These are phyloP conservation scores for Psilocybe cyanescens DNA, from an alignment of 768 basidiomycete species.

Conservation along the genomic window DNA sequence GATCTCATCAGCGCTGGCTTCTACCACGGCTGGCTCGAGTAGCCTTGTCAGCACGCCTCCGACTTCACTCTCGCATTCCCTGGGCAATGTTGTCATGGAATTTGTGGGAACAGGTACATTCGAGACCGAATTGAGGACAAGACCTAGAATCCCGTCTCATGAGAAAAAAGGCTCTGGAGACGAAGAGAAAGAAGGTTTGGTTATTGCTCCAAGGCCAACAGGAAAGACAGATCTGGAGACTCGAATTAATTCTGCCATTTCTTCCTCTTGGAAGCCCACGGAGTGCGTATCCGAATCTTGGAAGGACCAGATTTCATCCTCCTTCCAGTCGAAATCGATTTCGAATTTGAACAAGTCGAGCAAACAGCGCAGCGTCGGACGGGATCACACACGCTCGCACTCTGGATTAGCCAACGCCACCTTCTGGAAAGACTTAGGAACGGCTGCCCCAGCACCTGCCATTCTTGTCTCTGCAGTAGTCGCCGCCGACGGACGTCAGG, in stretches of 20 bases:
- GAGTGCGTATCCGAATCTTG: constrained; percentile 34
- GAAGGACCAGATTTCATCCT: constrained; percentile 41
- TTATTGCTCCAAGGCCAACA: constrained; percentile 34
- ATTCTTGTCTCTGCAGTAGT: constrained; percentile 56
- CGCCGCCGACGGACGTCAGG: constrained; percentile 44
- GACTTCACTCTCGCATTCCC: constrained; percentile 54
- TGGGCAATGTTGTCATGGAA: constrained; percentile 46
- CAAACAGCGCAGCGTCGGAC: constrained; percentile 26
- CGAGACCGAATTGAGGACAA: constrained; percentile 27
- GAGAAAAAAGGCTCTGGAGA: constrained; percentile 18
- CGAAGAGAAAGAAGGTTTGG: constrained; percentile 31
- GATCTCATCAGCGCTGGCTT: constrained; percentile 44
- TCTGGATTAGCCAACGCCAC: constrained; percentile 39
- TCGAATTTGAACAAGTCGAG: constrained; percentile 36
- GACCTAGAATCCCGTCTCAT: constrained; percentile 18
- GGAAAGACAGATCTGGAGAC: constrained; percentile 32
- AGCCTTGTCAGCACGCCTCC: constrained; percentile 59
- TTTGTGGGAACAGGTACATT: constrained; percentile 40
- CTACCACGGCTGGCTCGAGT: constrained; percentile 40
- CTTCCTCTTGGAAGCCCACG: constrained; percentile 42
- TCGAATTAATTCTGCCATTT: constrained; percentile 35
- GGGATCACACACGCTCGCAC: constrained; percentile 39
- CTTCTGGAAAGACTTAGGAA: constrained; percentile 57
- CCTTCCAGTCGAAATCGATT: constrained; percentile 41
- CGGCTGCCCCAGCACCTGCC: constrained; percentile 55